Base-by-base conservation (phyloP, 2,329 filamentous ascomycete species). In the Cytospora chrysosperma region DNA sequence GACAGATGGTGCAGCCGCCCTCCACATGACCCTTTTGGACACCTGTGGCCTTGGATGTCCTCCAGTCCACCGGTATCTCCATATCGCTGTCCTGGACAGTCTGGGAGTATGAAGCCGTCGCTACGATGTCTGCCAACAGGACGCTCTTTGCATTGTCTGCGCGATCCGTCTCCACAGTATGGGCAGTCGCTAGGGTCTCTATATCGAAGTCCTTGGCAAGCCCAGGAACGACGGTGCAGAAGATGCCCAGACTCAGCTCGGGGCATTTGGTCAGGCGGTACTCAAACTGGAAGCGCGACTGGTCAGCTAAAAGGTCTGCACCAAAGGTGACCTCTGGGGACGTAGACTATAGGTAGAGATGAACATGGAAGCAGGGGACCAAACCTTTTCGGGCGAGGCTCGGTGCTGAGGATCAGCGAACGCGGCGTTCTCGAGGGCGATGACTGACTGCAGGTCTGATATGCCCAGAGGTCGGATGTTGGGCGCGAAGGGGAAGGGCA, bases 171-270 rank as follows among this genome's bases (percentile, higher is more conserved):
- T 91, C 85, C 69, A 91, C 81, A 43, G 82, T 80, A 68, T 79
- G 77, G 68, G 86, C 84, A 57, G 77, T 77, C 68, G 79, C 74
- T 68, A 84, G 74, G 65, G 87, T 89, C 66, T 83, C 77, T 59
- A 83, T 75, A 69, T 79, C 71, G 72, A 82, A 77, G 70, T 82
- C 73, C 70, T 81, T 73, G 21, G 75, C 72, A 50, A 81, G 80
- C 51, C 73, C 74, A 13, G 82, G 77, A 26, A 78, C 74, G 17
- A 85, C 81, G 17, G 86, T 89, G 68, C 89, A 90, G 79, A 94
- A 97, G 61, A 97, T 77, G 30, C 93, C 93, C 59, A 93, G 80
- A 73, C 86, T 89, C 61, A 97, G 83, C 71, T 93, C 90, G 47
- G 90, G 88, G 73, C 90, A 93, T 71, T 81, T 83, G 28, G 82